Percentiles rank a stretch among this genome's conserved stretches.
phyloP scores from a whole-genome alignment of 352 stramenopile species.

The Blastocystis hominis region DNA sequence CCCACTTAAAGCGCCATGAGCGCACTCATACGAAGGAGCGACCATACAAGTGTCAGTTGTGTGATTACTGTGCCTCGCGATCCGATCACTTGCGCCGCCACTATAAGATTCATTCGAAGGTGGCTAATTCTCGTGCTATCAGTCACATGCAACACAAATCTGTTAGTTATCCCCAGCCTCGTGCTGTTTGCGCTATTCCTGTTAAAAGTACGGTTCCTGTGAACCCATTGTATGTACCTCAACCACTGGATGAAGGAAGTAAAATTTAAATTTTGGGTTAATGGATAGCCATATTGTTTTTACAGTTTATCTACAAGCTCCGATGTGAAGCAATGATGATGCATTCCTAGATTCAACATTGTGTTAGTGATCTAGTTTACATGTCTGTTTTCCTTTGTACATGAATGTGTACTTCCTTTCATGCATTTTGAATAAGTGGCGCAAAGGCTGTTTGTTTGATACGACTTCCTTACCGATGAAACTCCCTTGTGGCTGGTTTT shows the following conservation, averaged over 20 bases:
- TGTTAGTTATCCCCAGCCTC: neutral
- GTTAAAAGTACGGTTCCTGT: neutral
- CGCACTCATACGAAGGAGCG: constrained; percentile 50
- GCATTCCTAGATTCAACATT: neutral
- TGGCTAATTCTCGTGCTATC: neutral
- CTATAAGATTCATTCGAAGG: constrained; percentile 46
- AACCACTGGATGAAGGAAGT: constrained; percentile 27
- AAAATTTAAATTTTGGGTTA: neutral
- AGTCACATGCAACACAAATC: neutral
- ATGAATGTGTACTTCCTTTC: neutral
- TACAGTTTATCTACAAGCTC: constrained; percentile 27
- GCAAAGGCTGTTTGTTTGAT: neutral
- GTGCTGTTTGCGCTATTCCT: neutral
- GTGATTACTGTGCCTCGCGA: constrained; percentile 58
- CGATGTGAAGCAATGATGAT: neutral
- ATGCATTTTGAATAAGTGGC: neutral
- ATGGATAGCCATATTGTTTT: constrained; percentile 3
- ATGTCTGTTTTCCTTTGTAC: neutral
- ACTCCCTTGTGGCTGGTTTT: neutral
- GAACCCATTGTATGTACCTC: neutral
- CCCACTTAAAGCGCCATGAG: constrained; percentile 50
- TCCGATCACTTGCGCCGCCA: constrained; percentile 47
- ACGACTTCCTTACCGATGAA: neutral
- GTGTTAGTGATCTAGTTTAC: neutral
- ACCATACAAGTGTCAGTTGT: constrained; percentile 52